phyloP scores from a whole-genome alignment of 768 basidiomycete species.

The Russula brevipes region DNA sequence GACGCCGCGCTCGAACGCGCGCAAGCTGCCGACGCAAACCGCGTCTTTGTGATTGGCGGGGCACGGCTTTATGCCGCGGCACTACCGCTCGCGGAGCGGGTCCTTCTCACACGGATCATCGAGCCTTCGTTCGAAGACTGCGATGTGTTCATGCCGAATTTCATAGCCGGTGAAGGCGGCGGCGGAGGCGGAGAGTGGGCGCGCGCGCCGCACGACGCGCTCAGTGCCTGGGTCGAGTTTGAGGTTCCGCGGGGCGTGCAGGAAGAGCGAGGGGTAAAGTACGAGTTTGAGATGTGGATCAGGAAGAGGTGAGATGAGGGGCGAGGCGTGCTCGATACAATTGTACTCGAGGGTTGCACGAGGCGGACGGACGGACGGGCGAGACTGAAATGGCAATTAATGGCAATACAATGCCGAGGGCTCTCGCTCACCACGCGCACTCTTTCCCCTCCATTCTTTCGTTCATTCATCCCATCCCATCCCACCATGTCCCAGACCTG shows the following conservation, averaged over 20 bases:
- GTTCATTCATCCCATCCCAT: background rate
- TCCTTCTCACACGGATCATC: slow-evolving; percentile 82
- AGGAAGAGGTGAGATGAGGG: slow-evolving; percentile 27
- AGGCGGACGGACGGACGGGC: background rate
- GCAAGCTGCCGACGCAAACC: slow-evolving; percentile 41
- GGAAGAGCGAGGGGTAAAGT: slow-evolving; percentile 77
- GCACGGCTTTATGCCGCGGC: slow-evolving; percentile 73
- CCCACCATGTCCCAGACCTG: slow-evolving; percentile 16
- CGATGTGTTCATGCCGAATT: slow-evolving; percentile 82
- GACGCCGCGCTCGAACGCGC: slow-evolving; percentile 24
- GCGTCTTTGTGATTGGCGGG: slow-evolving; percentile 85
- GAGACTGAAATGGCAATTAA: slow-evolving; percentile 13
- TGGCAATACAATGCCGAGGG: background rate
- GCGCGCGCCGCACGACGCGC: slow-evolving; percentile 52
- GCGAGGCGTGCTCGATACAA: no score
- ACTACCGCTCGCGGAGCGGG: slow-evolving; percentile 62
- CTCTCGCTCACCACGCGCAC: slow-evolving; percentile 1
- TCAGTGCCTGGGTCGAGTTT: slow-evolving; percentile 76
- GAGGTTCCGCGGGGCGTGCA: slow-evolving; percentile 70
- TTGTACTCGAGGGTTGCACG: background rate
- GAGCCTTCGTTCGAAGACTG: slow-evolving; percentile 74
- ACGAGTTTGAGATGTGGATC: slow-evolving; percentile 97
- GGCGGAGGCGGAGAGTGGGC: slow-evolving; percentile 42
- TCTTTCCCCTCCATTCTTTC: background rate
- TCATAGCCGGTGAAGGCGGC: slow-evolving; percentile 35